These are phyloP conservation scores for Rhizopogon vulgaris DNA, from an alignment of 768 basidiomycete species.

Conservation along the genomic window DNA sequence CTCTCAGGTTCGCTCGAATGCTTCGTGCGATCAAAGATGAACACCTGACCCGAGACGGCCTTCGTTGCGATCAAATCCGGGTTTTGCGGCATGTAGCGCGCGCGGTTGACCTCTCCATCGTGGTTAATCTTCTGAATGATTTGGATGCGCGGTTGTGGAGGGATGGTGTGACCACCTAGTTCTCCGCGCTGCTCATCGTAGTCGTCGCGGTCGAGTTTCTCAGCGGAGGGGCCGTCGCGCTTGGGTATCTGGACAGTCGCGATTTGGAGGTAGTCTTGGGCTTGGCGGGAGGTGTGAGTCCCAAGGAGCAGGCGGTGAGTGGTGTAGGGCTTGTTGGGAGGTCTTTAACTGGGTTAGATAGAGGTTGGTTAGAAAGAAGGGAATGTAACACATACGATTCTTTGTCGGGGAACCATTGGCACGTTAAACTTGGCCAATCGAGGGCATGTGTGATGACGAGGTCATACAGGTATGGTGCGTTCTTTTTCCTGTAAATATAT, in stretches of 20 bases:
- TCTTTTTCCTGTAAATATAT: constrained; percentile 70
- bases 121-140: constrained; percentile 95
- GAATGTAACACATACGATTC: constrained; percentile 61
- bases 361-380: neutral
- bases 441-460: constrained; percentile 95
- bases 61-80: constrained; percentile 96
- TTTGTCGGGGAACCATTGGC: constrained; percentile 98
- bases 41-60: constrained; percentile 82
- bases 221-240: constrained; percentile 59
- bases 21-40: constrained; percentile 96
- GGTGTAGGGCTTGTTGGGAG: constrained; percentile 89
- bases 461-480: constrained; percentile 97
- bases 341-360: constrained; percentile 38
- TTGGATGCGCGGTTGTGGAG: constrained; percentile 79
- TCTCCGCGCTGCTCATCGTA: constrained; percentile 95
- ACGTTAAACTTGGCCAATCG: constrained; percentile 96
- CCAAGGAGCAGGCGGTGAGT: constrained; percentile 92
- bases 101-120: constrained; percentile 91
- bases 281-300: constrained; percentile 94
- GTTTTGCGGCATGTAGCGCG: constrained; percentile 99
- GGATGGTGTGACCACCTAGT: constrained; percentile 85
- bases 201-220: constrained; percentile 70
- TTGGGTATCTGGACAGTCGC: constrained; percentile 92
- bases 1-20: constrained; percentile 90
- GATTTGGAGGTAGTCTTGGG: constrained; percentile 93